Evolutionary conservation across 176 grass and related monocot species (phyloP).

Genomic region (Paspalum vaginatum): DNA sequence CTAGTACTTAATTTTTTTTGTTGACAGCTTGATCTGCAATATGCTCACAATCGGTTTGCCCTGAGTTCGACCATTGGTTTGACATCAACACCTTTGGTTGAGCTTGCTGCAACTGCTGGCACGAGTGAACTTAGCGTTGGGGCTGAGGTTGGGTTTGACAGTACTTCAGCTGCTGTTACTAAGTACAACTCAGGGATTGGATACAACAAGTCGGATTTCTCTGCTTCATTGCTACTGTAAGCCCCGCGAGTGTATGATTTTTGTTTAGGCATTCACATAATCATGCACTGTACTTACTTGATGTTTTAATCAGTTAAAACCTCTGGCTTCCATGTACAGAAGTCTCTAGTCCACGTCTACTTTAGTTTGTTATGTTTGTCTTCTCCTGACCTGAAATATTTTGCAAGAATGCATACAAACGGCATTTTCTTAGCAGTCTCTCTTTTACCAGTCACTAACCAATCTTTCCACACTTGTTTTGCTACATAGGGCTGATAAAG

Average conservation of each 20-base stretch:
- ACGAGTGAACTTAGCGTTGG: conserved; percentile 65
- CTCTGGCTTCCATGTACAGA: not conserved
- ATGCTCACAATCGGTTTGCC: conserved; percentile 57
- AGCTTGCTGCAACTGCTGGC: conserved; percentile 69
- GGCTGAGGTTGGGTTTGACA: conserved; percentile 91
- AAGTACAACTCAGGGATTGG: conserved; percentile 88
- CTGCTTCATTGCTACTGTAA: conserved; percentile 69
- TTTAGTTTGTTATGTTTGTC: not conserved
- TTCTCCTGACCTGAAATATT: not conserved
- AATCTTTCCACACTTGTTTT: conserved; percentile 20
- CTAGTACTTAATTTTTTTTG: conserved; percentile 12
- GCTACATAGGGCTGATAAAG: conserved; percentile 66
- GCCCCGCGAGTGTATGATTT: conserved; percentile 30
- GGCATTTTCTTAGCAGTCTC: not conserved
- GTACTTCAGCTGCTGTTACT: conserved; percentile 76
- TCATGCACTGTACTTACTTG: not conserved
- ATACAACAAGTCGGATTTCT: conserved; percentile 80
- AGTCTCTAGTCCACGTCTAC: not conserved
- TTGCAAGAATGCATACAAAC: not conserved
- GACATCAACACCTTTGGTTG: conserved; percentile 68
- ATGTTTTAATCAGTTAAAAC: not conserved
- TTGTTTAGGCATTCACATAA: not conserved
- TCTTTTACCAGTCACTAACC: not conserved
- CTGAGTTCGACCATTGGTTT: conserved; percentile 76
- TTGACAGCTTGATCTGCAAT: conserved; percentile 88